Base-by-base conservation (phyloP, 148 eudicot species). In the Spergularia bocconei region DNA sequence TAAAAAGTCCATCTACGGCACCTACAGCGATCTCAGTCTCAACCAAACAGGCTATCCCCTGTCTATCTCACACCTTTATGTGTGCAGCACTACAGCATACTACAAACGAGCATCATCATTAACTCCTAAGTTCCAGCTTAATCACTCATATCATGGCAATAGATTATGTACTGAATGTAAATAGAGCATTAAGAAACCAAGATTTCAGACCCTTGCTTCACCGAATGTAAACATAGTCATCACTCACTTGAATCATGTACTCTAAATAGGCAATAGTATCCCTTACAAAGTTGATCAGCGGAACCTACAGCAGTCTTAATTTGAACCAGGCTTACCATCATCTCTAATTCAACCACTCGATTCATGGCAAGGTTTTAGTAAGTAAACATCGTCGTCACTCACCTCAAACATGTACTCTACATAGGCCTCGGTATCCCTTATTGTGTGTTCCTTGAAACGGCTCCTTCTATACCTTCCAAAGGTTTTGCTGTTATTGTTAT, bases 241-340 rank as follows among this genome's bases (percentile, higher is more conserved):
- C 13, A 36, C 75, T 74, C 73, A 83, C 92, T 82, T 80, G 78
- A 79, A 90, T 77, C 67, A 90, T 68, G 75, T 76, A 69, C 33
- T 88, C 88, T 16, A 86, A 81, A 74, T 77, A 86, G 57, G 80
- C 86, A 71, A 83, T 58, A 6, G 85, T 78, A 73, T 84, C 75
- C 72, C 83, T 82, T 75, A 80, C 78, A 44, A 9, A 44, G 48
- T 44, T 44, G 8, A 6, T 44, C 10, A 6, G 5, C 7, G 7
- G 48, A 44, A 6, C 48, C 48, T 44, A 44, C 48, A 4, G 8
- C 1, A 44, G 53, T 17, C 11, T 14, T 20, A 50, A 11, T 47
- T 21, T 33, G 10, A 48, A 47, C 9, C 15, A 51, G 47, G 47
- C 47, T 60, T 50, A 70, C 44, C 19, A 59, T n/a, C 4, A 6